Evolutionary conservation across 345 rosid species (phyloP).

Genomic region (Eucalyptus sp.): DNA sequence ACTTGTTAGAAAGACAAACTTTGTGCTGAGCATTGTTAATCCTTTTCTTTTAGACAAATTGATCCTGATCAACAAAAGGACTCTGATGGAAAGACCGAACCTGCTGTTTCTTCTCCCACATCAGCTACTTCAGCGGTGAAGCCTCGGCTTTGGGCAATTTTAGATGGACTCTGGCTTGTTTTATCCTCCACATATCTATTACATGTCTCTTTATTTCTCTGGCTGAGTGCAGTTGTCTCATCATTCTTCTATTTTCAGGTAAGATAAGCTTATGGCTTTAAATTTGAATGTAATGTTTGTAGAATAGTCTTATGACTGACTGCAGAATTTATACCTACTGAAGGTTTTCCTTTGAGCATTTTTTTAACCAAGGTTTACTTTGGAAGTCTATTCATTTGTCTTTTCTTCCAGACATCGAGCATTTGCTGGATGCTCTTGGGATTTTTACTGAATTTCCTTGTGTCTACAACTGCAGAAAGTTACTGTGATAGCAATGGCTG

Average conservation of each 20-base stretch:
- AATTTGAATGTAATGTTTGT: not conserved
- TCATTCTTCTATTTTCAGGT: conserved; percentile 98
- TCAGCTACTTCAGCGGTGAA: conserved; percentile 26
- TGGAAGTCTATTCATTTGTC: not conserved
- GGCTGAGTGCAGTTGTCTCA: conserved; percentile 92
- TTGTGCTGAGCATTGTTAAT: not conserved
- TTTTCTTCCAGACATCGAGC: not conserved
- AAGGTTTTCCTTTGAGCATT: not conserved
- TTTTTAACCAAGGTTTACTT: not conserved
- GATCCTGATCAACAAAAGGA: conserved; percentile 29
- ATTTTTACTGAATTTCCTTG: not conserved
- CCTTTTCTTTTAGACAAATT: conserved; percentile 25
- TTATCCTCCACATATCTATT: conserved; percentile 68
- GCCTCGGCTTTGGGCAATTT: conserved; percentile 66
- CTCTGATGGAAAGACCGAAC: conserved; percentile 12
- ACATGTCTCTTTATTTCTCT: conserved; percentile 72
- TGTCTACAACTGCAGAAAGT: conserved; percentile 56
- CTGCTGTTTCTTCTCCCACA: conserved; percentile 32
- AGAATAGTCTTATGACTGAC: not conserved
- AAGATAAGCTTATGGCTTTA: not conserved
- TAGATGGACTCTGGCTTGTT: conserved; percentile 71
- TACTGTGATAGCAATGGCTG: conserved; percentile 66
- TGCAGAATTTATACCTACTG: not conserved
- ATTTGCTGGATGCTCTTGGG: not conserved
- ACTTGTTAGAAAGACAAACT: not conserved